Conservation (phyloP, 495 filamentous ascomycete genomes). For the Aspergillus conjunctus region DNA sequence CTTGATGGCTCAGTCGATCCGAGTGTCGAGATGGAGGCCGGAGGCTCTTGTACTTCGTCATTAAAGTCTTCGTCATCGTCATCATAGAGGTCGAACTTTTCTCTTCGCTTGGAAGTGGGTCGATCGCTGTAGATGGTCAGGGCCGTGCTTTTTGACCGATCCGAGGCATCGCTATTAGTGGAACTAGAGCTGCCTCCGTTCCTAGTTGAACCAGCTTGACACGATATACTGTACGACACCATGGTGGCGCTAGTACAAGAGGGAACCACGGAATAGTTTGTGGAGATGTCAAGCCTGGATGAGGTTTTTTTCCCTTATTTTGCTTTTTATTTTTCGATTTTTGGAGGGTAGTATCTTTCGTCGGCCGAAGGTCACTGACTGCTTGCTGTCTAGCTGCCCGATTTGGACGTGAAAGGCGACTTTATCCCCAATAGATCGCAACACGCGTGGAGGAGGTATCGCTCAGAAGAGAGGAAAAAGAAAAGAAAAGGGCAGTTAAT, state of each 20-base stretch:
- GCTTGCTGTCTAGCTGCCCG: slow-evolving; percentile 15
- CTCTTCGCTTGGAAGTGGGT: slow-evolving; percentile 49
- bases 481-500: slow-evolving; percentile 16
- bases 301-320: not conserved
- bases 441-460: not conserved
- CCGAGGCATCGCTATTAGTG: slow-evolving; percentile 63
- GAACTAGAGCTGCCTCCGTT: slow-evolving; percentile 56
- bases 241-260: slow-evolving; percentile 29
- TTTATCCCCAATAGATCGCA: slow-evolving; percentile 2
- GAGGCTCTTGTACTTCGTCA: slow-evolving; percentile 33
- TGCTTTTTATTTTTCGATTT: not conserved
- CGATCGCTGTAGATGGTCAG: slow-evolving; percentile 65
- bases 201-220: slow-evolving; percentile 28
- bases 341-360: slow-evolving; percentile 6
- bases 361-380: not conserved
- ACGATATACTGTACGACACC: slow-evolving; percentile 40
- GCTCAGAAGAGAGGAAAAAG: slow-evolving; percentile 11
- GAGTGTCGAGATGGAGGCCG: slow-evolving; percentile 76
- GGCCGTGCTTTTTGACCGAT: slow-evolving; percentile 66
- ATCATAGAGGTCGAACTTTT: slow-evolving; percentile 37
- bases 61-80: slow-evolving; percentile 7
- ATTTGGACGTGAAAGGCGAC: slow-evolving; percentile 12
- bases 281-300: slow-evolving; percentile 12
- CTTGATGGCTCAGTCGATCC: slow-evolving; percentile 70
- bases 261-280: slow-evolving; percentile 1